Evolutionary conservation across 2,329 filamentous ascomycete genomes (phyloP).

Genomic region (Penicillium brevicompactum): DNA sequence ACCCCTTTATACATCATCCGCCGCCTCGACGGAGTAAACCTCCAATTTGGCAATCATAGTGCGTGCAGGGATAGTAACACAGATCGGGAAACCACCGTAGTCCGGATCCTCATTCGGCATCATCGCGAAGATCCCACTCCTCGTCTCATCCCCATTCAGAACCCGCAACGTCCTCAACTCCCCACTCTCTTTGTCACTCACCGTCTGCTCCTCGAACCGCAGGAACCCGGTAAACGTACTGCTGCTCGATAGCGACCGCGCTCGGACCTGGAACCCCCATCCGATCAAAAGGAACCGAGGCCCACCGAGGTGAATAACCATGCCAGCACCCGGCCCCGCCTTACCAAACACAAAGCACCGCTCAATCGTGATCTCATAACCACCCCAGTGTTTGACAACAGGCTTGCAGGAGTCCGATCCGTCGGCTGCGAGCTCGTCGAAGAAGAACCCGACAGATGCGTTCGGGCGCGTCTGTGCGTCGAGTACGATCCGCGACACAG

Average conservation of each 20-base stretch:
- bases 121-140: slow-evolving; percentile 51
- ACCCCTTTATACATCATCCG: slow-evolving; percentile 9
- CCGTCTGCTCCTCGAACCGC: slow-evolving; percentile 45
- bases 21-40: slow-evolving; percentile 16
- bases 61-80: slow-evolving; percentile 55
- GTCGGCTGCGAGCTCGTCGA: slow-evolving; percentile 22
- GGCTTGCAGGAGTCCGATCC: slow-evolving; percentile 29
- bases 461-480: slow-evolving; percentile 41
- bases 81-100: slow-evolving; percentile 59
- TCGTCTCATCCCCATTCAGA: slow-evolving; percentile 51
- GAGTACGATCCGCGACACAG: slow-evolving; percentile 39
- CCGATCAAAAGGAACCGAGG: slow-evolving; percentile 49
- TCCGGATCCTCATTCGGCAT: slow-evolving; percentile 61
- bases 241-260: slow-evolving; percentile 29
- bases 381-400: slow-evolving; percentile 37
- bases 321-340: slow-evolving; percentile 44
- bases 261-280: slow-evolving; percentile 47
- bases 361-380: slow-evolving; percentile 41
- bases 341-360: slow-evolving; percentile 52
- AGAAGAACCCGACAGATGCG: slow-evolving; percentile 45
- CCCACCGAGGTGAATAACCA: slow-evolving; percentile 45
- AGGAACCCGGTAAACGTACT: slow-evolving; percentile 49
- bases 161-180: slow-evolving; percentile 39
- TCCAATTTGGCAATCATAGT: slow-evolving; percentile 44
- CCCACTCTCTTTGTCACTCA: slow-evolving; percentile 34